phyloP scores from a whole-genome alignment of 225 moss, liverwort and hornwort genomes.

The Bryum argenteum region DNA sequence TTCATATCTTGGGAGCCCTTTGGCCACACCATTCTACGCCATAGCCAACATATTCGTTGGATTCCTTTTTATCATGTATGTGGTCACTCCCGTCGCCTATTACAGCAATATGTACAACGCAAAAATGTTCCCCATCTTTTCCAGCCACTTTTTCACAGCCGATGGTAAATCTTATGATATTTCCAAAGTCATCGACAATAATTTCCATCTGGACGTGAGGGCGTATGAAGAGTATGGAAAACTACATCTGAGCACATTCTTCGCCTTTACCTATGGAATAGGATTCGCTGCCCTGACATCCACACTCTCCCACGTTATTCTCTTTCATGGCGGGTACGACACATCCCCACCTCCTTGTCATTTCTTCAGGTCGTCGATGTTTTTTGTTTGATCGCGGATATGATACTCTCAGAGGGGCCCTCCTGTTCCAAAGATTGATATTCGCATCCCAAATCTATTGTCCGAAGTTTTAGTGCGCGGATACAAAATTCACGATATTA shows the following conservation, averaged over 20 bases:
- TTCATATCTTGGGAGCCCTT: constrained; percentile 57
- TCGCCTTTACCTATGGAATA: constrained; percentile 63
- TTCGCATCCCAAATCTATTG: no score
- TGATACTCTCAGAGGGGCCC: no score
- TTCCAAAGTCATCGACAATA: constrained; percentile 38
- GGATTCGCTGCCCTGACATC: constrained; percentile 71
- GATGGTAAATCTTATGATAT: constrained; percentile 49
- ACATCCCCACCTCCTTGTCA: not conserved
- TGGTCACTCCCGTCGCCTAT: constrained; percentile 68
- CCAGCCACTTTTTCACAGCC: constrained; percentile 51
- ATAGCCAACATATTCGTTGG: constrained; percentile 64
- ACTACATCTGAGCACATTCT: constrained; percentile 64
- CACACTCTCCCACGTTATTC: constrained; percentile 61
- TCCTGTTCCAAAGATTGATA: no score
- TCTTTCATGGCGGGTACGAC: constrained; percentile 71
- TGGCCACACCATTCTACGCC: constrained; percentile 59
- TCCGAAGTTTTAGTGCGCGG: no score
- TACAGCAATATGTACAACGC: constrained; percentile 53
- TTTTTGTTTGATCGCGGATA: not conserved
- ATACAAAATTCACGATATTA: no score
- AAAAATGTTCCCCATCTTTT: constrained; percentile 65
- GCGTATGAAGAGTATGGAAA: constrained; percentile 57
- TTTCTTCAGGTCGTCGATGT: not conserved
- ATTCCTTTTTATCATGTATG: constrained; percentile 51
- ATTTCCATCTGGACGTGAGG: constrained; percentile 46